Base-by-base conservation (phyloP, 495 filamentous ascomycete species). In the Cudoniella acicularis region DNA sequence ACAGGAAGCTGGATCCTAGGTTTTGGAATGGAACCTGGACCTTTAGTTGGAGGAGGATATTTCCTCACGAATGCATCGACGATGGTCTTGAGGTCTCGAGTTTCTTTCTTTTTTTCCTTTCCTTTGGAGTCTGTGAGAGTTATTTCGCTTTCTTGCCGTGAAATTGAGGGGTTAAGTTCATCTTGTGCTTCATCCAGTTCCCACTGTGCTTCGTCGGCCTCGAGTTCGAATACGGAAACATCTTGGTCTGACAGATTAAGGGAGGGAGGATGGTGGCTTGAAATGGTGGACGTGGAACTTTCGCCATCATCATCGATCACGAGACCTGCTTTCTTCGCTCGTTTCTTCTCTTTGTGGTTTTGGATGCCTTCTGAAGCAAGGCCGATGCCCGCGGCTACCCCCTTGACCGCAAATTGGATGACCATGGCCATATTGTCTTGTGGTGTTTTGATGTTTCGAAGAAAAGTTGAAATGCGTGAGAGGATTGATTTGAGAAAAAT, bases 21-120 rank as follows among this genome's bases (percentile, higher is more conserved):
- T 30, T 18, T 17, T 46, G 40, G 17, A n/a, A n/a, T n/a, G 55
- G 57, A 6, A 62, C 60, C 16, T 26, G 51, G 9, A 50, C 66
- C 42, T 64, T 66, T 65, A 9, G 50, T 47, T 20, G 64, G 52
- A 47, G 67, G 67, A 20, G 57, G 69, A 57, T 68, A 59, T 23
- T 21, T 57, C 13, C 30, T 3, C 42, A 61, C 52, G 41, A 64
- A 64, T 3, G 18, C 49, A 62, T 70, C 48, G 62, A 79, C 69
- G 73, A 77, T 61, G 75, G 82, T 80, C 27, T 77, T 87, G 26
- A 90, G 89, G 60, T 87, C 6, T 36, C 4, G 88, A 46, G 77
- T 85, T 56, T 84, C 88, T 58, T 85, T 91, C 64, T n/a, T n/a
- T n/a, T n/a, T n/a, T n/a, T n/a, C n/a, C n/a, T n/a, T n/a, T n/a